phyloP scores from a whole-genome alignment of 192 early-diverging fungal species.

The Coemansia sp. region DNA sequence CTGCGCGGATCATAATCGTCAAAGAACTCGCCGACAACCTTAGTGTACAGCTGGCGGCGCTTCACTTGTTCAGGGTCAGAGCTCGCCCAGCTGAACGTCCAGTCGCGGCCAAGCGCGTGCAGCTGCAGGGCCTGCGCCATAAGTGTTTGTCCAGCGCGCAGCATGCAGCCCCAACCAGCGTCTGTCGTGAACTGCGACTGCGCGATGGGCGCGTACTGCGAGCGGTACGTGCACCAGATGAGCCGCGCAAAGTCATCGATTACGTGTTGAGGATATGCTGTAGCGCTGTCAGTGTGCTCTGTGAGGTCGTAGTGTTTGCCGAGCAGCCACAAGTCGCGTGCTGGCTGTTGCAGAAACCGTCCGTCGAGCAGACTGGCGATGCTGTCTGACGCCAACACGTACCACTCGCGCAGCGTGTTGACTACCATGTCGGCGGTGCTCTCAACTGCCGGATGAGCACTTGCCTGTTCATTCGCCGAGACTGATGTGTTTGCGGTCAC shows the following conservation, averaged over 20 bases:
- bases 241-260: slow-evolving; percentile 77
- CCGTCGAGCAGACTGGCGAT: slow-evolving; percentile 45
- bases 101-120: slow-evolving; percentile 70
- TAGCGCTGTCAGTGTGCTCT: slow-evolving; percentile 3
- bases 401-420: slow-evolving; percentile 52
- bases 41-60: slow-evolving; percentile 20
- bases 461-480: too few relatives aligned
- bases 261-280: slow-evolving; percentile 55
- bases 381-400: slow-evolving; percentile 47
- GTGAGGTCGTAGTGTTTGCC: slow-evolving; percentile 40
- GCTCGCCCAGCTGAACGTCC: slow-evolving; percentile 27
- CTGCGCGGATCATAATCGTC: slow-evolving; percentile 70
- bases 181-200: slow-evolving; percentile 79
- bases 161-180: slow-evolving; percentile 96
- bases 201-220: slow-evolving; percentile 80
- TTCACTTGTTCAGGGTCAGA: slow-evolving; percentile 11
- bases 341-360: slow-evolving; percentile 32
- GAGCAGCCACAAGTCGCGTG: slow-evolving; percentile 49
- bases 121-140: slow-evolving; percentile 80
- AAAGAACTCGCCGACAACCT: slow-evolving; percentile 78
- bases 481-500: too few relatives aligned
- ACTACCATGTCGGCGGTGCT: slow-evolving; percentile 19
- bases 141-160: slow-evolving; percentile 90
- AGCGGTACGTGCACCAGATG: slow-evolving; percentile 94
- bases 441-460: background rate